A percentile compares a stretch with the other conserved stretches of the same genome.
Conservation (phyloP, 331 rosid species). For the Rosa hybrid region DNA sequence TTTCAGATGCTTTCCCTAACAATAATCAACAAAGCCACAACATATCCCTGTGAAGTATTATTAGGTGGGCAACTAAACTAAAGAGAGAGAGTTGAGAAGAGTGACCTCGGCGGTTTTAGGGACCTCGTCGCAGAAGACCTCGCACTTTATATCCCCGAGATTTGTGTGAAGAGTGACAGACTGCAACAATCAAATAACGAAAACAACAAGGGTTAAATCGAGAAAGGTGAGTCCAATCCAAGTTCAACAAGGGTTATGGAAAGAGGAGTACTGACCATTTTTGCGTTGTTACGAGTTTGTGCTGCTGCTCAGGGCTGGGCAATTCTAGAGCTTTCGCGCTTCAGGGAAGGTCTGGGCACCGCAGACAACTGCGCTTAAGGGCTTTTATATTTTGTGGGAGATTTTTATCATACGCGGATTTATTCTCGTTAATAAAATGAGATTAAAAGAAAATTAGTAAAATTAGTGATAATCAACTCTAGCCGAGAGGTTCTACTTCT, state of each 20-base stretch:
- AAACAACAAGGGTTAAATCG: not conserved
- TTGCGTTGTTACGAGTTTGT: not conserved
- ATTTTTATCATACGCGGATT: not conserved
- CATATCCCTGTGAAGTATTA: too few relatives aligned
- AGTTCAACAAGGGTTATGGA: not conserved
- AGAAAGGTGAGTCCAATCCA: not conserved
- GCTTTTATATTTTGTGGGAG: not conserved
- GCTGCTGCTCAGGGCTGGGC: not conserved
- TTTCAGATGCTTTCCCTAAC: not conserved
- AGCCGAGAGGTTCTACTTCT: too few relatives aligned
- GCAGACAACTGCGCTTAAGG: not conserved
- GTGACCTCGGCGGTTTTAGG: slow-evolving; percentile 82
- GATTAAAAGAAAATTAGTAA: too few relatives aligned
- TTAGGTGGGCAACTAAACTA: too few relatives aligned
- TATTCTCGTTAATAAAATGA: too few relatives aligned
- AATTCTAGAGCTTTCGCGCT: not conserved
- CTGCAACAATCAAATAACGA: slow-evolving; percentile 32
- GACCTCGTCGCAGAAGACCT: slow-evolving; percentile 89
- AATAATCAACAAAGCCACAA: not conserved
- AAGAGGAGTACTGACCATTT: slow-evolving; percentile 11
- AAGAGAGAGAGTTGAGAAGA: not conserved
- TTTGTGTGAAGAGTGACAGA: slow-evolving; percentile 92
- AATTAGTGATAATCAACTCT: too few relatives aligned
- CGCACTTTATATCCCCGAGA: slow-evolving; percentile 95
- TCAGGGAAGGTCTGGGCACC: not conserved